Base-by-base conservation (phyloP, 2,329 filamentous ascomycete species). In the Periconia sp. region DNA sequence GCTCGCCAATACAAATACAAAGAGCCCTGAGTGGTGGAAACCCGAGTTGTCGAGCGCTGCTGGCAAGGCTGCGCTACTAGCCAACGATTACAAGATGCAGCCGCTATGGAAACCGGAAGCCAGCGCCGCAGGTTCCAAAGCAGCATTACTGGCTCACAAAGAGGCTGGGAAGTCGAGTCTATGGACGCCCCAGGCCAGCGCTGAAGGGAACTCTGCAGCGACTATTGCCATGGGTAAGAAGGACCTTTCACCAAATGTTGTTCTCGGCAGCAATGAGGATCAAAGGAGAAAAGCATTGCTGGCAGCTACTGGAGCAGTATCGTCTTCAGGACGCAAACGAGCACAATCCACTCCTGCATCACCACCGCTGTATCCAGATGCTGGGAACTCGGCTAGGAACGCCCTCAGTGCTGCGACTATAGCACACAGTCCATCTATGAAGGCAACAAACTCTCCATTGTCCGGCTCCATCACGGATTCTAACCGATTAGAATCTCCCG, bases 251-350 rank as follows among this genome's bases (percentile, higher is more conserved):
- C 75, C 77, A 6, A 73, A 78, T 52, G 66, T 76, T 27, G 78
- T 79, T 63, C 75, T 76, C 57, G 77, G 76, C 35, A 76, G 78
- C 58, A 79, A 74, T 18, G 74, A 73, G 10, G 73, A 86, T 23
- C 81, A 82, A 43, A 81, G 80, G 35, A 82, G 84, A 56, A 86
- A 84, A 54, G 91, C 91, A 1, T 78, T 93, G 45, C 77, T 84
- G 35, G 91, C 91, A 41, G 92, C 91, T 13, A 88, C 87, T 47
- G 90, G 86, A 27, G 91, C 91, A n/a, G 86, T 91, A 76, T 79
- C 84, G 27, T 79, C 63, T 9, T 66, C 65, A 14, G 57, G 76
- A 45, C 82, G 87, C 53, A 82, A 81, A 54, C 82, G 89, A 56
- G 82, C 90, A 7, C 83, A 81, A 19, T 91, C 89, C 1, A 83